phyloP scores from a whole-genome alignment of 202 grass and related monocot species.

The Hordeum pubiflorum region DNA sequence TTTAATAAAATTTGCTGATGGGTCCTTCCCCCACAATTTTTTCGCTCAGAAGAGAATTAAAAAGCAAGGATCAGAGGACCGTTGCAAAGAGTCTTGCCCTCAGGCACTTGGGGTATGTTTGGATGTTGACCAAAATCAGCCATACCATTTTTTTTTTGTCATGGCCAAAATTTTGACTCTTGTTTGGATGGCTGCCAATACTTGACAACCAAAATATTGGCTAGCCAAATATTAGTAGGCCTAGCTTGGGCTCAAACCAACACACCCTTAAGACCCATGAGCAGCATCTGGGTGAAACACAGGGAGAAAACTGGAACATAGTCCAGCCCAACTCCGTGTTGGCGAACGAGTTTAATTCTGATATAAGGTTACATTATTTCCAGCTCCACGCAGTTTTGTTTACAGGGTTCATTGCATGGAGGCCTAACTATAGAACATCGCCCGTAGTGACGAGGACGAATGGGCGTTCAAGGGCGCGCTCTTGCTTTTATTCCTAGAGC shows the following conservation, averaged over 20 bases:
- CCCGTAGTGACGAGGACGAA: background rate
- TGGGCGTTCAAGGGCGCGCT: background rate
- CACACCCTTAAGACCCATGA: background rate
- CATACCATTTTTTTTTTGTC: too few species aligned
- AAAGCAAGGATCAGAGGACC: background rate
- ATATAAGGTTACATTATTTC: conserved; percentile 12
- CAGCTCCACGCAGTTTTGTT: conserved; percentile 8
- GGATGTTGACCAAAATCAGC: too few species aligned
- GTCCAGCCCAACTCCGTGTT: background rate
- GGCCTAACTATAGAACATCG: conserved; percentile 11
- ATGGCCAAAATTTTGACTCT: too few species aligned
- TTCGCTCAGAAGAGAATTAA: too few species aligned
- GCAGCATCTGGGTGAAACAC: background rate
- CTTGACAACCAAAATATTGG: too few species aligned
- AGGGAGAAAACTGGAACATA: background rate
- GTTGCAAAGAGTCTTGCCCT: too few species aligned
- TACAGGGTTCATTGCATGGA: conserved; percentile 30
- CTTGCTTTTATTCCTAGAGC: conserved; percentile 21
- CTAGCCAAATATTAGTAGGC: too few species aligned
- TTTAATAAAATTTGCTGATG: too few species aligned
- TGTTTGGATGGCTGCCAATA: too few species aligned
- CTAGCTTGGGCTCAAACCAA: too few species aligned
- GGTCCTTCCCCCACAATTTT: too few species aligned
- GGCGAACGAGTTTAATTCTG: background rate
- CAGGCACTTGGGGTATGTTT: too few species aligned